phyloP scores from a whole-genome alignment of 2,329 filamentous ascomycete species.

The Phyllachora maydis region DNA sequence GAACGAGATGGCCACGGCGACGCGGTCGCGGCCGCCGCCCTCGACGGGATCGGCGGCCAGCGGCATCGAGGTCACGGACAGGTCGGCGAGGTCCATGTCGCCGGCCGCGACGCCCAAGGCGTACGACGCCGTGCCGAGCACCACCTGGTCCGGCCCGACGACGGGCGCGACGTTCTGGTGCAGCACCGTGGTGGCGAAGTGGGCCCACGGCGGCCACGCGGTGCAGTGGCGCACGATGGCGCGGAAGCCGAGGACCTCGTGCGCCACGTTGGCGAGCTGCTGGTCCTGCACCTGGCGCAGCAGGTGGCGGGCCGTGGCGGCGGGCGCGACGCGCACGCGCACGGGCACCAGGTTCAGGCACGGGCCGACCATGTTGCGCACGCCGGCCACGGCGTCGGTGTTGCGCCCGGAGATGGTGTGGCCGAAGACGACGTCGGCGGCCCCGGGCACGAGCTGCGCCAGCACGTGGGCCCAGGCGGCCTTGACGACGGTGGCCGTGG shows the following conservation, averaged over 20 bases:
- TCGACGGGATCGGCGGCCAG: no score
- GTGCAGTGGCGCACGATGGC: slow-evolving; percentile 8
- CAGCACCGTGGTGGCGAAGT: slow-evolving; percentile 7
- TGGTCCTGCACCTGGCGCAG: slow-evolving; percentile 18
- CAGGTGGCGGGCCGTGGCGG: slow-evolving; percentile 14
- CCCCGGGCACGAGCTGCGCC: slow-evolving; percentile 13
- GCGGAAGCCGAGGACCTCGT: slow-evolving; percentile 7
- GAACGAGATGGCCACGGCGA: slow-evolving; percentile 7
- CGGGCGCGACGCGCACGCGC: slow-evolving; percentile 11
- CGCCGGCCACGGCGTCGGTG: slow-evolving; percentile 11
- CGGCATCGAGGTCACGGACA: slow-evolving; percentile 5
- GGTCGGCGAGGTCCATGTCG: slow-evolving; percentile 6
- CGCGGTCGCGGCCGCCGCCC: slow-evolving; percentile 1
- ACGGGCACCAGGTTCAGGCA: slow-evolving; percentile 20
- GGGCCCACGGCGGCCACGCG: slow-evolving; percentile 6
- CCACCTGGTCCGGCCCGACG: no score
- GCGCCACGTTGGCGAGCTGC: slow-evolving; percentile 11
- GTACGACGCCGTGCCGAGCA: slow-evolving; percentile 5
- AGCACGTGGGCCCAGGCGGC: slow-evolving; percentile 21
- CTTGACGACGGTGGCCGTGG: slow-evolving; percentile 19
- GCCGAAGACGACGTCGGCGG: slow-evolving; percentile 17
- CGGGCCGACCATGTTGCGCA: slow-evolving; percentile 16
- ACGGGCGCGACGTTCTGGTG: slow-evolving; percentile 6
- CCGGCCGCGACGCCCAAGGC: slow-evolving; percentile 4
- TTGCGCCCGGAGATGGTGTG: slow-evolving; percentile 18